These are phyloP conservation scores for Acanthamoeba polyphaga DNA, from an alignment of 208 protist species.

Conservation along the genomic window DNA sequence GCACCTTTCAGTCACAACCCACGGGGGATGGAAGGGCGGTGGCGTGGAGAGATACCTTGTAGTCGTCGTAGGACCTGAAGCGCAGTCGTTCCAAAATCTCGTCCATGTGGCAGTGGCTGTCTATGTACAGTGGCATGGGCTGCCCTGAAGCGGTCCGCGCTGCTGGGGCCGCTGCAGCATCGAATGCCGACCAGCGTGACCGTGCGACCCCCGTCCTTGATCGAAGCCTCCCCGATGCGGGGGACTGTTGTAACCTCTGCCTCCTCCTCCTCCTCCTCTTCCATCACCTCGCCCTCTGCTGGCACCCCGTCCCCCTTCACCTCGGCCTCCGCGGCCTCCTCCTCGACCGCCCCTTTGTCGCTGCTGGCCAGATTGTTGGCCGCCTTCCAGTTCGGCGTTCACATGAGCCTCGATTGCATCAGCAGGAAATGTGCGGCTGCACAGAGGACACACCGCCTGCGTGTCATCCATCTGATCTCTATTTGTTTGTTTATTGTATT, in stretches of 20 bases:
- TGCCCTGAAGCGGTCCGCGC: neutral
- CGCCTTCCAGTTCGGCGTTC: slow-evolving; percentile 30
- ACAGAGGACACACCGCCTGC: neutral
- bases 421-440: neutral
- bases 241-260: neutral
- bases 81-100: slow-evolving; percentile 1
- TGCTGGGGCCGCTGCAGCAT: neutral
- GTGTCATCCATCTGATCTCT: neutral
- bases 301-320: neutral
- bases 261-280: neutral
- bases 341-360: neutral
- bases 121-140: slow-evolving; percentile 31
- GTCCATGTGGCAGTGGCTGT: slow-evolving; percentile 71
- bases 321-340: neutral
- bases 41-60: neutral
- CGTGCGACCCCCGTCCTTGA: neutral
- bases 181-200: neutral
- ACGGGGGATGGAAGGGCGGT: neutral
- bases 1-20: neutral
- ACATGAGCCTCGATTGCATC: slow-evolving; percentile 11
- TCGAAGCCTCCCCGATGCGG: neutral
- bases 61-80: neutral
- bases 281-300: neutral
- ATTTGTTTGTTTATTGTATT: neutral
- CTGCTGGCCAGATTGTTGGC: neutral